Conservation (phyloP, 2,329 filamentous ascomycete genomes). For the Hansfordia pulvinata region DNA sequence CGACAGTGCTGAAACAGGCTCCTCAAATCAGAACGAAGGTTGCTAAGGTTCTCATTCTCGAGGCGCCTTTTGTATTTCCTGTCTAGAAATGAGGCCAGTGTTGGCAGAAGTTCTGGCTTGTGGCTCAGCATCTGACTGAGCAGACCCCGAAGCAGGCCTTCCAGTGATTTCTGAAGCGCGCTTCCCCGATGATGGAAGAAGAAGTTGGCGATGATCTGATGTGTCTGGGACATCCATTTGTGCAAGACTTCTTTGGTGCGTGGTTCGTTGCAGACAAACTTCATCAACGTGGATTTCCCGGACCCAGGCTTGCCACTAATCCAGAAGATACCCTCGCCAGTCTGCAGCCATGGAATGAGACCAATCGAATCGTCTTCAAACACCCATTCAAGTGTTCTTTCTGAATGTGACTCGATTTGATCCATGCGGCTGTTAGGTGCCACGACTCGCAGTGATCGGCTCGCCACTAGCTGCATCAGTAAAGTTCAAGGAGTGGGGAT, state of each 20-base stretch:
- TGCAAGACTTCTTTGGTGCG: conserved; percentile 5
- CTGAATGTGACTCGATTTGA: conserved; percentile 6
- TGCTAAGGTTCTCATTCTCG: too few relatives aligned
- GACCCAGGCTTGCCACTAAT: conserved; percentile 9
- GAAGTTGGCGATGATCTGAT: conserved; percentile 5
- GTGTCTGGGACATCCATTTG: conserved; percentile 1
- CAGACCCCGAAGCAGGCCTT: neutral
- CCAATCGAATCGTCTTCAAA: conserved; percentile 3
- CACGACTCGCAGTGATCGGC: too few relatives aligned
- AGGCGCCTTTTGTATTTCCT: too few relatives aligned
- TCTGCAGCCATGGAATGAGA: conserved; percentile 4
- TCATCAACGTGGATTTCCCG: conserved; percentile 11
- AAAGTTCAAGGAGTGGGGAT: too few relatives aligned
- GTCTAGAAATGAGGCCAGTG: too few relatives aligned
- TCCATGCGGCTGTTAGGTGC: too few relatives aligned
- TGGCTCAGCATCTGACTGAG: neutral
- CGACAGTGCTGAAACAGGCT: too few relatives aligned
- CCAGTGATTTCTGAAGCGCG: neutral
- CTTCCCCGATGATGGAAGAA: conserved; percentile 1
- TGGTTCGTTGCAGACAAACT: conserved; percentile 6
- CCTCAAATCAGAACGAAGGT: too few relatives aligned
- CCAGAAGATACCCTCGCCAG: conserved; percentile 7
- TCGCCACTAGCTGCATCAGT: too few relatives aligned
- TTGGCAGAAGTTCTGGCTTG: too few relatives aligned
- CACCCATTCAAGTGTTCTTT: conserved; percentile 7